Evolutionary conservation across 2,329 filamentous ascomycete species (phyloP).

Genomic region (Rhinocladiella similis): DNA sequence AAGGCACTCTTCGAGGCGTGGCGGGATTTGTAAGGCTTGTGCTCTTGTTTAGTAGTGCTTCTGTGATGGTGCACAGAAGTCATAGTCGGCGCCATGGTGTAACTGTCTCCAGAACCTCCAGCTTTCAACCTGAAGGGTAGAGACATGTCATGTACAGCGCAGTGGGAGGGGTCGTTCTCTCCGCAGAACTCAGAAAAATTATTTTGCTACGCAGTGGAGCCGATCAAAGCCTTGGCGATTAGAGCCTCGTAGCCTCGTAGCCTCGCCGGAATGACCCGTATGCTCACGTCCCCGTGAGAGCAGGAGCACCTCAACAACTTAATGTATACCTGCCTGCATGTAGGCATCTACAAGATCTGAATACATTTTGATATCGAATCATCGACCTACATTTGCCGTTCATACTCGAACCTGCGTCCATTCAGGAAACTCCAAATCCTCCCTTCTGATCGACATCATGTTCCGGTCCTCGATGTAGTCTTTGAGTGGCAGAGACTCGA

Average conservation of each 20-base stretch:
- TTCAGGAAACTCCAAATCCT: constrained; percentile 21
- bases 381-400: neutral
- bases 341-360: too few relatives aligned
- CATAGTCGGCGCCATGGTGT: constrained; percentile 72
- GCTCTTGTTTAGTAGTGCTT: constrained; percentile 81
- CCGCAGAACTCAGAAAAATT: constrained; percentile 1
- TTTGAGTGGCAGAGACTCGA: constrained; percentile 16
- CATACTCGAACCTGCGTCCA: constrained; percentile 18
- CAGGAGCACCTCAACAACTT: constrained; percentile 16
- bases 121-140: constrained; percentile 88
- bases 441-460: constrained; percentile 20
- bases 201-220: neutral
- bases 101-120: constrained; percentile 58
- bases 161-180: neutral
- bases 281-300: constrained; percentile 6
- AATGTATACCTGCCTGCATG: neutral
- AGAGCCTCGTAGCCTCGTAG: neutral
- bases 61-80: constrained; percentile 76
- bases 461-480: constrained; percentile 23
- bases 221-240: neutral
- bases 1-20: constrained; percentile 86
- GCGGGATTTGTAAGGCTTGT: constrained; percentile 91
- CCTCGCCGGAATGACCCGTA: neutral
- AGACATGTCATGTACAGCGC: constrained; percentile 40
- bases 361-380: neutral